phyloP scores from a whole-genome alignment of 2,329 filamentous ascomycete genomes.

The Aaosphaeria pasadenensis region DNA sequence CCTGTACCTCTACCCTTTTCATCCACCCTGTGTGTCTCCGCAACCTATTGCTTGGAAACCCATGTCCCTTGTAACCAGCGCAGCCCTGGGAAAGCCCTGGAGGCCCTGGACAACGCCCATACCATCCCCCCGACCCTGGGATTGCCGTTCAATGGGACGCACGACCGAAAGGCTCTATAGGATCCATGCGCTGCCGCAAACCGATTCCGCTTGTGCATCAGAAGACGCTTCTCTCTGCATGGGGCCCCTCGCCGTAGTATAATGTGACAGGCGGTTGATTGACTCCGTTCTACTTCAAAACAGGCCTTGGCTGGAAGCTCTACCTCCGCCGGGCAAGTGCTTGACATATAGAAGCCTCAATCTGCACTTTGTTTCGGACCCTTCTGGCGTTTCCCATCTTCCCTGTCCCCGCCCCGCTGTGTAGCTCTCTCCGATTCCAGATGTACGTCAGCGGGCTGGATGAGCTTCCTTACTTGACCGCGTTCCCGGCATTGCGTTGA shows the following conservation, averaged over 20 bases:
- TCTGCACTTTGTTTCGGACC: conserved; percentile 13
- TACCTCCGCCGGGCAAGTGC: conserved; percentile 9
- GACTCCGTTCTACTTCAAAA: conserved; percentile 19
- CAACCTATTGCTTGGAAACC: too few relatives aligned
- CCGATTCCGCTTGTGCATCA: conserved; percentile 25
- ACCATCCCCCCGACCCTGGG: conserved; percentile 26
- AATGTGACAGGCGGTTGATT: conserved; percentile 26
- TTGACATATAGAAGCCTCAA: conserved; percentile 20
- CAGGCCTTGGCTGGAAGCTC: conserved; percentile 15
- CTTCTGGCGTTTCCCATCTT: conserved; percentile 12
- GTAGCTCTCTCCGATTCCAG: conserved; percentile 4
- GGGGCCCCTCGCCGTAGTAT: conserved; percentile 25
- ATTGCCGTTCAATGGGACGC: conserved; percentile 30
- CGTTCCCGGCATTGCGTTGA: conserved; percentile 17
- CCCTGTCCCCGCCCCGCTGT: conserved; percentile 14
- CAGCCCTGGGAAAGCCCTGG: conserved; percentile 21
- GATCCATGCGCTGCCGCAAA: conserved; percentile 23
- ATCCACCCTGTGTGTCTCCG: conserved; percentile 1
- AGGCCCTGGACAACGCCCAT: conserved; percentile 22
- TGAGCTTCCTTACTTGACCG: conserved; percentile 13
- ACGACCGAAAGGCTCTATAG: conserved; percentile 17
- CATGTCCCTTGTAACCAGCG: too few relatives aligned
- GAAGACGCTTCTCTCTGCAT: conserved; percentile 20
- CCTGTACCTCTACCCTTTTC: conserved; percentile 16
- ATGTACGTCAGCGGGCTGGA: conserved; percentile 20